Base-by-base conservation (phyloP, 805 yeast genomes). In the Hanseniaspora nectarophila region DNA sequence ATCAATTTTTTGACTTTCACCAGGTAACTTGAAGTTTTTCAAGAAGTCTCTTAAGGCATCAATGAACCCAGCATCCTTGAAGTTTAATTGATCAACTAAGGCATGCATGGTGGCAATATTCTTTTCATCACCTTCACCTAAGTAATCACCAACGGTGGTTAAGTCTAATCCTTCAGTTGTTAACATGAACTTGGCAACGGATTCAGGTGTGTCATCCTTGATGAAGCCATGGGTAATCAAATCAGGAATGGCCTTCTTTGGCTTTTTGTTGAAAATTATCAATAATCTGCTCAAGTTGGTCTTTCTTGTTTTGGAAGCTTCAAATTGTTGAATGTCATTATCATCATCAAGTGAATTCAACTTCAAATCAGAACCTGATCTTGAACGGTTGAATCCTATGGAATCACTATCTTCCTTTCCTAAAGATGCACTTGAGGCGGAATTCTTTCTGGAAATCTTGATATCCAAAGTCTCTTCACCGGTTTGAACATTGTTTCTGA, bases 1-100 rank as follows among this genome's bases (percentile, higher is more conserved):
- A 71, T 92, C 98, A 63, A 92, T 90, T 62, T 92, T 90, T 69
- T 92, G 99, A 5, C 96, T 89, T 68, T 92, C 99, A 47, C 99
- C 99, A 2, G 99, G 98, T 55, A 92, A 74, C 64, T 98, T 75
- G 69, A 92, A 94, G 45, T 79, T 74, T 62, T 94, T 98, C 54
- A 92, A 73, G 61, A 87, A 87, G 15, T 69, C 71, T 58, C 98
- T 76, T 70, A 92, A 71, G 0, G 97, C 94, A 58, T 82, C 95
- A 15, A 89, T 88, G 62, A 92, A 88, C 1, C 79, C 70, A 57
- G 74, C 64, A 32, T 73, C 73, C 5, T 74, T 68, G 64, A 92
- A 90, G 53, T 88, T 85, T 81, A 92, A 81, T 56, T 74, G 69
- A 62, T 89, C 95, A 28, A 90, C 95, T 70, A 92, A 92, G 5